Evolutionary conservation across 495 filamentous ascomycete genomes (phyloP).

Genomic region (Hyaloscypha hepaticicola): DNA sequence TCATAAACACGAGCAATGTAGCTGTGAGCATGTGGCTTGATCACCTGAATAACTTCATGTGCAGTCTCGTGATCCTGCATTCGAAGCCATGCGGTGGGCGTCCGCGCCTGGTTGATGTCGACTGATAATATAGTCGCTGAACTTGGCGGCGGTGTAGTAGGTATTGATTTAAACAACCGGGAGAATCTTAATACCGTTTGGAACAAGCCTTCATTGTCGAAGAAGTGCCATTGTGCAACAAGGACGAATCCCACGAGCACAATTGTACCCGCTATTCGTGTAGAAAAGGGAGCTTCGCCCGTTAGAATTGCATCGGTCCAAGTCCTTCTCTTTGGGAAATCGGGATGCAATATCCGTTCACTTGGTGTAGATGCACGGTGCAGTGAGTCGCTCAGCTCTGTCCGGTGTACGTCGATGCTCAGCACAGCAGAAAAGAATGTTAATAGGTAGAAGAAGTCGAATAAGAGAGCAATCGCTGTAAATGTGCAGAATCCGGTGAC

Average conservation of each 20-base stretch:
- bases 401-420: conserved; percentile 69
- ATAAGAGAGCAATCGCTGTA: conserved; percentile 62
- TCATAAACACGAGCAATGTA: conserved; percentile 67
- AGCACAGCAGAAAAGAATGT: conserved; percentile 73
- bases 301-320: conserved; percentile 51
- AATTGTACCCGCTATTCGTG: conserved; percentile 58
- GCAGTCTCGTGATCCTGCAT: conserved; percentile 74
- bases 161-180: conserved; percentile 31
- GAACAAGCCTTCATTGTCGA: conserved; percentile 50
- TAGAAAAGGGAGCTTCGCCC: conserved; percentile 53
- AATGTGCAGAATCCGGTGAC: conserved; percentile 70
- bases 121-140: conserved; percentile 33
- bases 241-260: conserved; percentile 61
- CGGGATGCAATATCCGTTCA: background rate
- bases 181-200: conserved; percentile 34
- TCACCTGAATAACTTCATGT: conserved; percentile 63
- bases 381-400: conserved; percentile 52
- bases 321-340: conserved; percentile 32
- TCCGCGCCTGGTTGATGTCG: conserved; percentile 64
- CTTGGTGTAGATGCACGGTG: conserved; percentile 4
- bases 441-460: conserved; percentile 68
- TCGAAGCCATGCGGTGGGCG: conserved; percentile 66
- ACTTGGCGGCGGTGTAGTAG: conserved; percentile 36
- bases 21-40: conserved; percentile 64
- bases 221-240: conserved; percentile 65